Percentiles rank a stretch among this genome's conserved stretches.
Evolutionary conservation across 1,284 basidiomycete genomes (phyloP).

Genomic region (Tausonia pullulans): DNA sequence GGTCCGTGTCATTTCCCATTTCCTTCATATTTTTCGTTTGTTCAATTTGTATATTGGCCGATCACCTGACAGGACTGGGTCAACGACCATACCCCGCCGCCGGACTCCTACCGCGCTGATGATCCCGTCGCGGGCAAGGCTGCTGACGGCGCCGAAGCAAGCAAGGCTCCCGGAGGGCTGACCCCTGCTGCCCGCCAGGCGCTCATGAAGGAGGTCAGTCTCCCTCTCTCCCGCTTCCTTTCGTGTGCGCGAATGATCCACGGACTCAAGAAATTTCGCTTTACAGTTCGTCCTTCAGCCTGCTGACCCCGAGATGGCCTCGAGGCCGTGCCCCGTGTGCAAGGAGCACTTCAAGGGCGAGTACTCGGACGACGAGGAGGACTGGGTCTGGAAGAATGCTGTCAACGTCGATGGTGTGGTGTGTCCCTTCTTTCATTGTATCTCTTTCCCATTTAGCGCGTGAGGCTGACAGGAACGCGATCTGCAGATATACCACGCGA

Average conservation of each 20-base stretch:
- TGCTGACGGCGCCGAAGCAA: no score
- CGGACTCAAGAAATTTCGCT: no score
- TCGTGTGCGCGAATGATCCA: no score
- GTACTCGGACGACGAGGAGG: constrained; percentile 92
- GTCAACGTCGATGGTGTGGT: constrained; percentile 70
- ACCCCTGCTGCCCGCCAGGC: constrained; percentile 63
- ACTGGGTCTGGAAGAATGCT: constrained; percentile 96
- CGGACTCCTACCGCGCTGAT: constrained; percentile 23
- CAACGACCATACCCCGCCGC: constrained; percentile 41
- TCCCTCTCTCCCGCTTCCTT: no score
- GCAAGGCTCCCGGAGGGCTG: constrained; percentile 9
- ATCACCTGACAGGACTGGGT: constrained; percentile 62
- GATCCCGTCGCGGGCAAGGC: no score
- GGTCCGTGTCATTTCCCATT: constrained; percentile 43
- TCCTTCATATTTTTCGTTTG: neutral
- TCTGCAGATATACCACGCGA: constrained; percentile 10
- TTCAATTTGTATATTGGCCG: constrained; percentile 19
- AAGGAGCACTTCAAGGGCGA: constrained; percentile 88
- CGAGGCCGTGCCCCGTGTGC: constrained; percentile 85
- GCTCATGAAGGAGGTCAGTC: constrained; percentile 52
- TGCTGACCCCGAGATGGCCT: constrained; percentile 58
- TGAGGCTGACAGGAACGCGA: neutral
- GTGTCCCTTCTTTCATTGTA: constrained; percentile 29
- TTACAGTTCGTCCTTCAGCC: constrained; percentile 58
- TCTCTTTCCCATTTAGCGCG: neutral